Evolutionary conservation across 345 rosid species (phyloP).

Genomic region (Cardamine occulta): DNA sequence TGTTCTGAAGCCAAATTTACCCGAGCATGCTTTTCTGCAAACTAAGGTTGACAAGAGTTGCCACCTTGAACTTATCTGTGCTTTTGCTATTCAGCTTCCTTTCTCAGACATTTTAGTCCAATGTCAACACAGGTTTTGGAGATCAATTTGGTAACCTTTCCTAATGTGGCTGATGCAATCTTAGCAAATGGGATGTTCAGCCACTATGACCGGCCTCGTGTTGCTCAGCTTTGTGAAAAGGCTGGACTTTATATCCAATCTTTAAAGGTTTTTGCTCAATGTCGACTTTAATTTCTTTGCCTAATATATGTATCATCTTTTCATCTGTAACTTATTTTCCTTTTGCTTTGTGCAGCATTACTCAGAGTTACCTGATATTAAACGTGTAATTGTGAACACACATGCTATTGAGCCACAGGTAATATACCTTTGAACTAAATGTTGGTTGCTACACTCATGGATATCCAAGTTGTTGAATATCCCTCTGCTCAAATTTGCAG

Average conservation of each 20-base stretch:
- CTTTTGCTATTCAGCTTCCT: constrained; percentile 2
- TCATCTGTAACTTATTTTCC: constrained; percentile 32
- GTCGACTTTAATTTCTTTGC: constrained; percentile 21
- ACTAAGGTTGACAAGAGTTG: constrained; percentile 66
- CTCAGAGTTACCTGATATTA: constrained; percentile 94
- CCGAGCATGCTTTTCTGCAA: constrained; percentile 93
- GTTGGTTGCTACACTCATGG: constrained; percentile 23
- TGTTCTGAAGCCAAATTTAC: constrained; percentile 94
- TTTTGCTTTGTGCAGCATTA: constrained; percentile 77
- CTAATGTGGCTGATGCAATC: constrained; percentile 99
- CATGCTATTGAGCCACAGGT: constrained; percentile 99
- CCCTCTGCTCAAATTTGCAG: constrained; percentile 48
- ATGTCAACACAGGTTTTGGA: constrained; percentile 77
- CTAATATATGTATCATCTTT: constrained; percentile 8
- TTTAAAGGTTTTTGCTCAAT: constrained; percentile 62
- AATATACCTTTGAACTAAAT: constrained; percentile 26
- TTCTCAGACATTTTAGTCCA: constrained; percentile 34
- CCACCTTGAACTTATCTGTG: constrained; percentile 21
- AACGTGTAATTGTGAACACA: constrained; percentile 98
- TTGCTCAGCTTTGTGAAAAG: constrained; percentile 99
- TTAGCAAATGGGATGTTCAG: constrained; percentile 99
- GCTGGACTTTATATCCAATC: constrained; percentile 95
- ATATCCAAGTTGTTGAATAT: constrained; percentile 26
- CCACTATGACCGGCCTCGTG: constrained; percentile 96
- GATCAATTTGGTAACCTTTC: constrained; percentile 96